Evolutionary conservation across 2,329 filamentous ascomycete species (phyloP), one percentile per base, ranked within the genome.

Genomic region (Thelonectria rubi): DNA sequence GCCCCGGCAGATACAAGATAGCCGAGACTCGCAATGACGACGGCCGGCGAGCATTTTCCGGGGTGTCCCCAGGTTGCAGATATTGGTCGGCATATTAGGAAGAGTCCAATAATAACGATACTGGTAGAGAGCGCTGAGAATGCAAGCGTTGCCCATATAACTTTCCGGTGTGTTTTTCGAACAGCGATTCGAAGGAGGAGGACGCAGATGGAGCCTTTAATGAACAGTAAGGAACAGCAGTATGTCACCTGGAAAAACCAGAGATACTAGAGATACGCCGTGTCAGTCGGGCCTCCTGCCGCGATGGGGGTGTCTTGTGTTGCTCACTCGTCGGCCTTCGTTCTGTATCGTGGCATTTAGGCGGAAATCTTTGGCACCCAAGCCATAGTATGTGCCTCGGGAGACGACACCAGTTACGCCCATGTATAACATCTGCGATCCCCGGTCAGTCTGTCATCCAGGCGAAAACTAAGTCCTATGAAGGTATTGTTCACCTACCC

Each of bases 141-240:
- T 12, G 46, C 12, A 6, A 68, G 55, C 1, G 57, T 66, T 1
- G 11, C 3, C 65, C 65, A 68, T 4, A 67, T 20, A 15, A 68
- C 56, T 2, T 46, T 53, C 3, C 65, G 63, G 9, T 68, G 65
- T 2, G 18, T n/a, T 7, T 46, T 64, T 1, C 20, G 42, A 2
- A 68, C 57, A 2, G 65, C 63, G 8, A 68, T 68, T 1, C 65
- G 65, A 3, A 68, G 47, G 0, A 68, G 48, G 0, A 56, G 68
- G 9, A 64, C 39, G 17, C 65, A 68, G 37, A 68, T 68, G 1
- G 65, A 61, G 1, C 43, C 6, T n/a, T 68, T 68, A 10, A 68
- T 55, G n/a, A 58, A 63, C 1, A 60, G 18, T 6, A 68, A 21
- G 1, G 65, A 68, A 6, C 32, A 21, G n/a, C 47, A 49, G 6